Evolutionary conservation across 441 rosid species (phyloP), one percentile per base, ranked within the genome.

Genomic region (Eutrema salsugineum): DNA sequence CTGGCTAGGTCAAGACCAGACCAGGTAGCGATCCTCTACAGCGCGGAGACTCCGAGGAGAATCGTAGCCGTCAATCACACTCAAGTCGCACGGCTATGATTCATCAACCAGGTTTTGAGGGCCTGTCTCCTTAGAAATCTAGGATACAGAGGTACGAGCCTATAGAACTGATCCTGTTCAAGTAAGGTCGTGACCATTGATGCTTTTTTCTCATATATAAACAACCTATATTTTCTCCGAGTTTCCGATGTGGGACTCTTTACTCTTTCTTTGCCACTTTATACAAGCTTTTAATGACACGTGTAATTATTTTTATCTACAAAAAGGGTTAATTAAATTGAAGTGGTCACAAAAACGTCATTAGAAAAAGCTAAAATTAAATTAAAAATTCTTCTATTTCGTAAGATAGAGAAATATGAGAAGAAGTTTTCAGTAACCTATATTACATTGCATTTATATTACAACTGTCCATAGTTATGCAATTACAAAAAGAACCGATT

Each of bases 1-100:
- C 71, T n/a, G n/a, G 33, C 4, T 0, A 14, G 33, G 61, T 0
- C 15, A 1, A 16, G 6, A 35, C 66, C 66, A 0, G 3, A 6
- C 66, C n/a, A 16, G 33, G 66, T 69, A 63, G 32, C 70, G 79
- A 68, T 75, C 79, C 44, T 75, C 75, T 75, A 75, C 75, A 68
- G 68, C 58, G 0, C 33, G 9, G 61, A 48, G 0, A 3, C 68
- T 47, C 7, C 0, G 0, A 0, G 2, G 32, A 30, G 11, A 0
- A 6, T 32, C 73, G 44, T 28, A 0, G 46, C 74, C 70, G 79
- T 75, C 5, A 75, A 75, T 75, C 79, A 75, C 74, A 28, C 75
- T 75, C 79, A 36, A 39, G 30, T 39, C 72, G 60, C 61, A 69
- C 47, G 66, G 55, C 0, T 60, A 38, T 62, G 22, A 0, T 11